These are phyloP conservation scores for Triticum turgidum DNA, from an alignment of 176 grass and related monocot species.

Conservation along the genomic window DNA sequence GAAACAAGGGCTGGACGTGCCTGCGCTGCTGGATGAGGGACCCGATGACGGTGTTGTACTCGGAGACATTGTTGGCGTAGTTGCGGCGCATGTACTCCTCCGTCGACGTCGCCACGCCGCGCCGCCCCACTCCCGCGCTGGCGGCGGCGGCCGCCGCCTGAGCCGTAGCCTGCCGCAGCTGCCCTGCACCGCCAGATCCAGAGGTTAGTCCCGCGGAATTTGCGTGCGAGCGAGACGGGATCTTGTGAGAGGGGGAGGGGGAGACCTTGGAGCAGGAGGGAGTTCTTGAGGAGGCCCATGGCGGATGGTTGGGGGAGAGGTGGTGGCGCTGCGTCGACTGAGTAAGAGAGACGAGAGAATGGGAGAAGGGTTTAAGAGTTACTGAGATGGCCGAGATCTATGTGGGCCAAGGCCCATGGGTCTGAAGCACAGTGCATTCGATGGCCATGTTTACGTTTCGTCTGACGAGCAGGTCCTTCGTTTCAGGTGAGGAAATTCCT, in stretches of 20 bases:
- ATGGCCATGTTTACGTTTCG: not conserved
- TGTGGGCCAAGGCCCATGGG: not conserved
- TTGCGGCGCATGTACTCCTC: conserved; percentile 79
- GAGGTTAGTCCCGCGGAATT: not conserved
- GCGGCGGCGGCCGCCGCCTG: conserved; percentile 6
- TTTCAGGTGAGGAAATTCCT: not conserved
- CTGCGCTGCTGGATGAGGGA: conserved; percentile 83
- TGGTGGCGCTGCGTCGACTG: conserved; percentile 3
- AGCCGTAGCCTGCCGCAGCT: conserved; percentile 25
- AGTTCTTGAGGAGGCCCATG: conserved; percentile 74
- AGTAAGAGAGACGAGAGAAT: not conserved
- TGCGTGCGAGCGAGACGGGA: not conserved
- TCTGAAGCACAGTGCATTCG: not conserved
- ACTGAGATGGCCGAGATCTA: not conserved
- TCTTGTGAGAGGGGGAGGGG: not conserved
- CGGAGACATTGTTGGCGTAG: conserved; percentile 79
- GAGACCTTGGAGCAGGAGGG: conserved; percentile 48
- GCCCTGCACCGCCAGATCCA: conserved; percentile 34
- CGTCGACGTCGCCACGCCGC: conserved; percentile 50
- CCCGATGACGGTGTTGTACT: conserved; percentile 96
- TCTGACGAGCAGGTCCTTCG: not conserved
- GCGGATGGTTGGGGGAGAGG: not conserved
- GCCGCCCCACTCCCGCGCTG: not conserved
- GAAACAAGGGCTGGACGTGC: not conserved
- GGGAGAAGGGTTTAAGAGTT: conserved; percentile 28